Evolutionary conservation across 176 grass and related monocot species (phyloP), one percentile per base, ranked within the genome.

Genomic region (sorghum (Sorghum bicolor)): DNA sequence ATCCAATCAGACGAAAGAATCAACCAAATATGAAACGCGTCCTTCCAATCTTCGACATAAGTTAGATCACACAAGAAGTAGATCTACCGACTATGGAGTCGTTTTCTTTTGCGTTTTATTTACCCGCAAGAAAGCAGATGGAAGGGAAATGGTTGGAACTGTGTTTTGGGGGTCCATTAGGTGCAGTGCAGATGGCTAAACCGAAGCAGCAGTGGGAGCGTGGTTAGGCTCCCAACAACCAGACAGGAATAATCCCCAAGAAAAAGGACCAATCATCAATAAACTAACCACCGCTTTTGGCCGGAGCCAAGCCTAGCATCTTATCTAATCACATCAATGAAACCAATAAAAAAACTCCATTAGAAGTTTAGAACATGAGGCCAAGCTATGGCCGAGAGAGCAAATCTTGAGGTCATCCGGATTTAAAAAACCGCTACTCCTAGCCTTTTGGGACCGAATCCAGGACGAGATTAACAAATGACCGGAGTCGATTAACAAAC

Each of bases 161-260:
- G 72, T 24, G 5, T 78, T 82, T 48, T 16, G 16, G 34, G 43
- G 67, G 67, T 53, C 84, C 75, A 83, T 69, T 33, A 36, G 26
- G 67, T 36, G 58, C 28, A 66, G 57, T 30, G 4, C 20, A 32
- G 69, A 71, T 31, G 70, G 44, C 67, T 86, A 47, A 10, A 86
- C 73, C 70, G 63, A 45, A 34, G 74, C 78, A 86, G 83, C 28
- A 40, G 73, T 77, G 65, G 65, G 76, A 73, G 79, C 58, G 80
- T 86, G 84, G 84, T 82, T 70, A 60, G 80, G 75, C 80, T 41
- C 84, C 84, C 89, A 90, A 84, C 80, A 70, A 87, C 80, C 80
- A 80, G 88, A 80, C 89, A 90, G 75, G 62, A 84, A 90, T 68
- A 80, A 80, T 34, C 80, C 68, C 62, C 53, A 73, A 77, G 55